Evolutionary conservation across 73 alveolate species (phyloP).

Genomic region (Tetrahymena thermophila): DNA sequence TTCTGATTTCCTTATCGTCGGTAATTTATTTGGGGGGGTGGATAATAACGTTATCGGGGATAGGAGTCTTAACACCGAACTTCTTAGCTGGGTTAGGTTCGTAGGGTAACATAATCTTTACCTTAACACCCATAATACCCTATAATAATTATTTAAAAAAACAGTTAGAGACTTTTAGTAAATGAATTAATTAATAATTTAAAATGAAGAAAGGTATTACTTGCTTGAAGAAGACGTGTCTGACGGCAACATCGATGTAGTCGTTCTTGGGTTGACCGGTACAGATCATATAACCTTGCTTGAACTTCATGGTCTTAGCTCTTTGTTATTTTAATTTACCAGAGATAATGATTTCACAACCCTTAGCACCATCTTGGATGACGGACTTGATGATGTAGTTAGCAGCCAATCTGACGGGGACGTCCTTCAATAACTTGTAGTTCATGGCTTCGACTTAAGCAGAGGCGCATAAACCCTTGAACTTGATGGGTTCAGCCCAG

Average conservation of each 20-base stretch:
- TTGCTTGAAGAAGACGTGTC: constrained; percentile 88
- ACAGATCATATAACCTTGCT: constrained; percentile 80
- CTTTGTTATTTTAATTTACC: constrained; percentile 90
- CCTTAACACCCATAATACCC: constrained; percentile 91
- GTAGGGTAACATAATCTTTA: constrained; percentile 59
- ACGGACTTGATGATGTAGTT: constrained; percentile 71
- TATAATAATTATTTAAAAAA: not conserved
- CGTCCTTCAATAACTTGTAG: constrained; percentile 66
- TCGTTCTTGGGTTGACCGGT: constrained; percentile 88
- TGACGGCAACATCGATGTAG: constrained; percentile 78
- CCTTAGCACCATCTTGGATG: constrained; percentile 66
- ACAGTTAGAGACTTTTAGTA: not conserved
- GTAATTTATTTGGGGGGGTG: not conserved
- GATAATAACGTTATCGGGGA: constrained; percentile 12
- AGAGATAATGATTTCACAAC: constrained; percentile 86
- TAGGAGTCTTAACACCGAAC: not conserved
- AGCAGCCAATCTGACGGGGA: constrained; percentile 87
- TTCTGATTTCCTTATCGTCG: constrained; percentile 8
- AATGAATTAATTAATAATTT: not conserved
- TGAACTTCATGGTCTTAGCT: constrained; percentile 88
- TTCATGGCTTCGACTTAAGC: constrained; percentile 84
- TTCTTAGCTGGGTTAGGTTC: constrained; percentile 31
- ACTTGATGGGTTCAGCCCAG: constrained; percentile 57
- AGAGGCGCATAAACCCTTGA: constrained; percentile 78
- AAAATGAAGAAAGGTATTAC: not conserved